phyloP scores from a whole-genome alignment of 768 basidiomycete species.

The Ramaria sp. region DNA sequence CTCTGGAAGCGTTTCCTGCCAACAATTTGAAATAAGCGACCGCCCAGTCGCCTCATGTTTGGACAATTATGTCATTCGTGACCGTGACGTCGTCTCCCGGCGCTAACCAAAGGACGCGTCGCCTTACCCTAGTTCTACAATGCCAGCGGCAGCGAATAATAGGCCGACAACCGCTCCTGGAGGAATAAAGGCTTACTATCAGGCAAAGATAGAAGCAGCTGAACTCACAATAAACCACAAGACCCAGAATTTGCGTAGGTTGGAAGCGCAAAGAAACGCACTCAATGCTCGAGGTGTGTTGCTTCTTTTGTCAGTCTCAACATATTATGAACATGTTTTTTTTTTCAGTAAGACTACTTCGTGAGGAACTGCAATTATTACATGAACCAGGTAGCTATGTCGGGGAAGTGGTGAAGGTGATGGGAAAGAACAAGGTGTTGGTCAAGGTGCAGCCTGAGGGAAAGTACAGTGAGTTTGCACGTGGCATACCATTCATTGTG shows the following conservation, averaged over 20 bases:
- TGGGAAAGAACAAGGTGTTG: conserved; percentile 98
- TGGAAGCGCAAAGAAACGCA: conserved; percentile 96
- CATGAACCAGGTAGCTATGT: conserved; percentile 97
- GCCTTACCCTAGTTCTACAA: background rate
- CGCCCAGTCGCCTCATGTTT: too few species aligned
- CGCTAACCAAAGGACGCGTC: conserved; percentile 2
- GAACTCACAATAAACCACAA: conserved; percentile 92
- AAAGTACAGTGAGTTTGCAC: conserved; percentile 76
- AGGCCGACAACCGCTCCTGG: conserved; percentile 30
- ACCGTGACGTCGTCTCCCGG: background rate
- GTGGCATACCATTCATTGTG: background rate
- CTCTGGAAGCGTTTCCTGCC: too few species aligned
- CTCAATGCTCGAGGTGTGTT: conserved; percentile 82
- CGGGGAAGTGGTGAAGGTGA: conserved; percentile 94
- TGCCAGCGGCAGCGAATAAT: background rate
- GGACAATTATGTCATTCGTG: too few species aligned
- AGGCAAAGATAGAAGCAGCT: conserved; percentile 89
- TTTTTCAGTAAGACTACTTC: conserved; percentile 63
- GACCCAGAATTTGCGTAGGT: conserved; percentile 87
- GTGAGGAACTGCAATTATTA: conserved; percentile 86
- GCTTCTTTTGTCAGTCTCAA: background rate
- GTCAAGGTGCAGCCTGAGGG: conserved; percentile 99
- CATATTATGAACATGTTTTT: background rate
- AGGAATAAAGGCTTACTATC: conserved; percentile 84
- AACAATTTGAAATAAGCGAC: too few species aligned